Evolutionary conservation across 352 stramenopile species (phyloP), one percentile per base, ranked within the genome.

Genomic region (Phytophthora chlamydospora): DNA sequence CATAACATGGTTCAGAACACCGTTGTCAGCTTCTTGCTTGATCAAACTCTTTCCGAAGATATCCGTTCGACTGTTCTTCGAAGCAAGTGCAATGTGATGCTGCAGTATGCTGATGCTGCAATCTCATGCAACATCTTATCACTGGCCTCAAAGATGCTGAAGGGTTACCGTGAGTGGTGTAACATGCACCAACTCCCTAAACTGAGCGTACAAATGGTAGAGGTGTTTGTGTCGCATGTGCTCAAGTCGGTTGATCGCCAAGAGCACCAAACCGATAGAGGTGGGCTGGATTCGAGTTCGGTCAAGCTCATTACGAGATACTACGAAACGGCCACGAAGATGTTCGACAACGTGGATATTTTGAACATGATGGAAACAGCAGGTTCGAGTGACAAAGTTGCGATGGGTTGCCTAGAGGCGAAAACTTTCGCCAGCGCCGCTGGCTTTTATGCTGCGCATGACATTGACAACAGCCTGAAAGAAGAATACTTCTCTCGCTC

Each of bases 271-370:
- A 52, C 58, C 0, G 62, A 62, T 0, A 60, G 49, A 0, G 19
- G 42, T 41, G 48, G 39, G 14, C 39, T 43, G 6, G 66, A 59
- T 12, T 29, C 73, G 7, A 75, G 73, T 14, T 76, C 78, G 0
- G 47, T 88, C 8, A 78, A 66, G 16, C 38, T 80, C 14, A 77
- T 91, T 32, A 75, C 75, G 13, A 58, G 73, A 35, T 95, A 95
- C 58, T 93, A 89, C 44, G 72, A 88, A 35, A 86, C 85, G 1
- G 73, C 85, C 17, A 88, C 80, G 14, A 86, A 88, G 34, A 85
- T 93, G 75, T 95, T 95, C 52, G 83, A 93, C 48, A 95, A 92
- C 42, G 60, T 76, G 14, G 85, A 95, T 48, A 84, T 95, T 40
- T 62, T 90, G 36, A 77, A 78, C 5, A 69, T 93, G 46, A 78